Base-by-base conservation (phyloP, 2,329 filamentous ascomycete species). In the Aspergillus sp. region DNA sequence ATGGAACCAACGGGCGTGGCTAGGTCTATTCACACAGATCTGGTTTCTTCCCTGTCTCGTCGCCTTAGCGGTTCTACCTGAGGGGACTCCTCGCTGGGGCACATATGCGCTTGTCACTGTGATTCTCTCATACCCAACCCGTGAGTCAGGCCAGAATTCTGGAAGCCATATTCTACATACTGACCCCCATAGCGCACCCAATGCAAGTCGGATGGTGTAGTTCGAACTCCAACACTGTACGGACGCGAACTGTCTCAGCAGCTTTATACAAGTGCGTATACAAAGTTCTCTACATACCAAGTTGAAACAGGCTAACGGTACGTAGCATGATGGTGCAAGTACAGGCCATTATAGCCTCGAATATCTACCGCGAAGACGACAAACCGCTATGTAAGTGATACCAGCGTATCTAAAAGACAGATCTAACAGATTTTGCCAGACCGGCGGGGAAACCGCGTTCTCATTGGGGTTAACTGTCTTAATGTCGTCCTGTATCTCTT, bases 41-140 rank as follows among this genome's bases (percentile, higher is more conserved):
- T 83, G 79, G 79, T 74, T 73, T 19, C 68, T 85, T 39, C 81
- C 80, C 0, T 66, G 84, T 17, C 71, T 84, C 3, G 74, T 81
- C 5, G 77, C 79, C 0, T 70, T 85, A 11, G 46, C 30, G 1
- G 69, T 81, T 34, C 72, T 76, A 0, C 65, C 84, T 0, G 79
- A 79, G 0, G 68, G 42, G 8, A 72, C 75, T 5, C 55, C 19
- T 6, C 75, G 80, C 17, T 85, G 83, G 83, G 70, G 71, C 0
- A 71, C 80, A 8, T 85, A 78, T 67, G 71, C 73, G 0, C 67
- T 84, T 20, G 74, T 80, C 13, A 83, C 80, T 0, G 66, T 85
- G 24, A 76, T 84, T 3, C 24, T 61, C 11, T 56, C 46, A 2
- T 53, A 46, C 30, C 59, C 47, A 0, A 56, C 59, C 15, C 45